These are phyloP conservation scores for Kwoniella dejecticola DNA, from an alignment of 768 basidiomycete species.

Conservation along the genomic window DNA sequence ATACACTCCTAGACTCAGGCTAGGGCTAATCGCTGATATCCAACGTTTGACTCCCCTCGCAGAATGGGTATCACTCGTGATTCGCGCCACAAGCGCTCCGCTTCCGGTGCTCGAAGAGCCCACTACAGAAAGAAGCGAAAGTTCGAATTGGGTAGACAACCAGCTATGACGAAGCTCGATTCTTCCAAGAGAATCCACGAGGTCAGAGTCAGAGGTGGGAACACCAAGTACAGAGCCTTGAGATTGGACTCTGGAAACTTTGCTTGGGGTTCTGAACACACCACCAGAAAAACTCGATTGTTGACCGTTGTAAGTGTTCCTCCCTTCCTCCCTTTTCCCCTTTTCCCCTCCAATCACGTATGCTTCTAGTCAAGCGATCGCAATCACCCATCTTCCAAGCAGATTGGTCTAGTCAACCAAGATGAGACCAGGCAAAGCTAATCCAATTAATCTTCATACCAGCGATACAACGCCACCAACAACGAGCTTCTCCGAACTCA, in stretches of 20 bases:
- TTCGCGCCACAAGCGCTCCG: slow-evolving; percentile 95
- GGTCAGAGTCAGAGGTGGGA: slow-evolving; percentile 94
- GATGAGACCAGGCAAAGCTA: neutral
- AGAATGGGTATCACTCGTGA: slow-evolving; percentile 87
- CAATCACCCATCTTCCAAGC: too few relatives aligned
- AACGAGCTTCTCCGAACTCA: slow-evolving; percentile 99
- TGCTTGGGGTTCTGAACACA: slow-evolving; percentile 95
- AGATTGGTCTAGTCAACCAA: neutral
- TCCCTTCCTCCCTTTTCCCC: neutral
- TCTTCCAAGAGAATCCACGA: slow-evolving; percentile 92
- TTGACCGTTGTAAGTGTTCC: slow-evolving; percentile 80
- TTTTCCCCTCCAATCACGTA: too few relatives aligned
- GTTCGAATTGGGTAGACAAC: slow-evolving; percentile 98
- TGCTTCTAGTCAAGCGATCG: too few relatives aligned
- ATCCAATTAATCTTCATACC: neutral
- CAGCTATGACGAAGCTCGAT: slow-evolving; percentile 90
- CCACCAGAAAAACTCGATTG: slow-evolving; percentile 92
- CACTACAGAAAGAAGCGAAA: slow-evolving; percentile 96
- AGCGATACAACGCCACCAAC: slow-evolving; percentile 99
- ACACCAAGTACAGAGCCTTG: slow-evolving; percentile 91
- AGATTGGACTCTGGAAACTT: slow-evolving; percentile 97
- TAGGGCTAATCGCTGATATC: too few relatives aligned
- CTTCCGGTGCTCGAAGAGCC: slow-evolving; percentile 63
- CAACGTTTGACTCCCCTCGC: neutral
- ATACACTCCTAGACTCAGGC: too few relatives aligned